Evolutionary conservation across 768 basidiomycete species (phyloP).

Genomic region (Sutorius australiensis): DNA sequence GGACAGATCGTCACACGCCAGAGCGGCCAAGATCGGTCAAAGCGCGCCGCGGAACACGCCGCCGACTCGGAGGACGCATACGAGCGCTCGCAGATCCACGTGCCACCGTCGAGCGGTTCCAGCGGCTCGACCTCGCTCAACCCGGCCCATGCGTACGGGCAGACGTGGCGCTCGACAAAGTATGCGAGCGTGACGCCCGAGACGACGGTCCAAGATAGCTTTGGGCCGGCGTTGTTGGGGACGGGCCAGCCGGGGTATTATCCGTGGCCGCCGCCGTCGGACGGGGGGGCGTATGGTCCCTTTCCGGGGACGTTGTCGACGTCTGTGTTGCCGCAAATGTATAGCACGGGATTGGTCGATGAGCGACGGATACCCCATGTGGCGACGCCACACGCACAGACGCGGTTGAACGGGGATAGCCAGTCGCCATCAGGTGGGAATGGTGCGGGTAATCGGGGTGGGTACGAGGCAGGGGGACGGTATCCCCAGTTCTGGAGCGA

Average conservation of each 20-base stretch:
- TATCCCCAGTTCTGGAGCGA: constrained; percentile 58
- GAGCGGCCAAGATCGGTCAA: constrained; percentile 38
- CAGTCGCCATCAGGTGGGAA: not conserved
- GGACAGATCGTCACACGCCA: constrained; percentile 14
- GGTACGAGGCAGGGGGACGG: constrained; percentile 29
- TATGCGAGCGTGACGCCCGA: constrained; percentile 7
- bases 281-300: constrained; percentile 31
- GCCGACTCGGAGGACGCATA: constrained; percentile 36
- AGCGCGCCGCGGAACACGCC: constrained; percentile 57
- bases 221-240: constrained; percentile 5
- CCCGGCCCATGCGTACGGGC: constrained; percentile 21
- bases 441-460: constrained; percentile 2
- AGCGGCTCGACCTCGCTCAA: not conserved
- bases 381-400: constrained; percentile 15
- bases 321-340: constrained; percentile 69
- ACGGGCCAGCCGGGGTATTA: constrained; percentile 35
- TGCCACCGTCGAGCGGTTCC: constrained; percentile 1
- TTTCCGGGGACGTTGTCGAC: constrained; percentile 55
- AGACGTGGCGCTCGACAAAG: constrained; percentile 31
- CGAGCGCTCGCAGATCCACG: constrained; percentile 22
- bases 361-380: constrained; percentile 34
- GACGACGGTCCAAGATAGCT: constrained; percentile 4
- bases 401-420: constrained; percentile 15
- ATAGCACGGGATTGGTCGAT: constrained; percentile 68
- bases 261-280: constrained; percentile 46